Evolutionary conservation across 2,329 filamentous ascomycete genomes (phyloP).

Genomic region (Pseudogymnoascus sp.): DNA sequence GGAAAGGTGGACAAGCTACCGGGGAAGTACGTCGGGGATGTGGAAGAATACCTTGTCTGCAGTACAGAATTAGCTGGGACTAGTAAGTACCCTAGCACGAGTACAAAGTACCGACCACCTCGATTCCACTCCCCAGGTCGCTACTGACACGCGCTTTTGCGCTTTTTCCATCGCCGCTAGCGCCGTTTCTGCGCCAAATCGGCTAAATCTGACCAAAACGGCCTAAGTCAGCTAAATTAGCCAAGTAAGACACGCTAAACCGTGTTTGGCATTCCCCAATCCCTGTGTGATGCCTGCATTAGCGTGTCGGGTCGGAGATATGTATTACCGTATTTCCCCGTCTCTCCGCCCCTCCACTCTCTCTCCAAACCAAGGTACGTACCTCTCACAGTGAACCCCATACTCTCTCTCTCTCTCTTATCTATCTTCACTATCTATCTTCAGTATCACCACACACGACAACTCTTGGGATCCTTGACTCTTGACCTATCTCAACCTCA

Average conservation of each 20-base stretch:
- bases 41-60: neutral
- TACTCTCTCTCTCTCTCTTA: too few relatives aligned
- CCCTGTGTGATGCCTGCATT: conserved; percentile 4
- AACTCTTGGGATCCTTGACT: neutral
- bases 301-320: neutral
- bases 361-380: neutral
- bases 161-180: conserved; percentile 3
- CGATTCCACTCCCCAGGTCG: neutral
- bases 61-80: neutral
- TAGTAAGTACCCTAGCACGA: neutral
- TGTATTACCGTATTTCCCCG: neutral
- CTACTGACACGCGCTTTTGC: conserved; percentile 8
- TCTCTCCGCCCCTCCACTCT: neutral
- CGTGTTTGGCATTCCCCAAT: neutral
- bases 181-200: conserved; percentile 4
- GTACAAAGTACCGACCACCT: neutral
- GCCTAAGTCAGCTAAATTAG: neutral
- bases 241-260: neutral
- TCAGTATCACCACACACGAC: neutral
- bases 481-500: neutral
- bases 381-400: neutral
- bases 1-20: neutral
- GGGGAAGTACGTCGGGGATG: neutral
- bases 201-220: neutral
- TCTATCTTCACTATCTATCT: too few relatives aligned